phyloP scores from a whole-genome alignment of 2,329 filamentous ascomycete genomes.

The Phaeosphaeria sp. region DNA sequence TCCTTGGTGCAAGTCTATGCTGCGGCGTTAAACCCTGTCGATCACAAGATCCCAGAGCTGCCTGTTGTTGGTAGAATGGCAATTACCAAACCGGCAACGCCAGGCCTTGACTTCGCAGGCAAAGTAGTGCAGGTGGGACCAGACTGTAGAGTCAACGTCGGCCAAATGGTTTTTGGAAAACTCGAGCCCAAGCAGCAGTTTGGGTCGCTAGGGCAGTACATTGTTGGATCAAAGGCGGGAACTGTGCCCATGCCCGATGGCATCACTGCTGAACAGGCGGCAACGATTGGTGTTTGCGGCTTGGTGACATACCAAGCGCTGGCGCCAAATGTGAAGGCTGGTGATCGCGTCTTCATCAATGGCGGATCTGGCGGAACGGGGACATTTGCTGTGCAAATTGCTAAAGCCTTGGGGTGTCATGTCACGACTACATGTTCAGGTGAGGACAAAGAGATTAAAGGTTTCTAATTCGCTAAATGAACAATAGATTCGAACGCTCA shows the following conservation, averaged over 20 bases:
- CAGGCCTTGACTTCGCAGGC: constrained; percentile 29
- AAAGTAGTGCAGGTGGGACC: constrained; percentile 12
- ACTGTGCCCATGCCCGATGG: constrained; percentile 23
- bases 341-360: constrained; percentile 65
- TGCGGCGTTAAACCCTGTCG: constrained; percentile 31
- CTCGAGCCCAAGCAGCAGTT: constrained; percentile 30
- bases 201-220: constrained; percentile 27
- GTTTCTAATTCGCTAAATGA: not conserved
- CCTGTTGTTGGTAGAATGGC: constrained; percentile 22
- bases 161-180: constrained; percentile 30
- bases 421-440: constrained; percentile 65
- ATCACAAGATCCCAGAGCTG: constrained; percentile 29
- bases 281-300: constrained; percentile 27
- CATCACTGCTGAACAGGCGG: constrained; percentile 17
- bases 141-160: constrained; percentile 11
- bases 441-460: not conserved
- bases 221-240: constrained; percentile 23
- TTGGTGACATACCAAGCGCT: constrained; percentile 30
- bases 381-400: constrained; percentile 66
- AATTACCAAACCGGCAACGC: constrained; percentile 30
- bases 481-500: constrained; percentile 57
- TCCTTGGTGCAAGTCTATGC: constrained; percentile 21
- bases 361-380: constrained; percentile 68
- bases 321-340: constrained; percentile 28
- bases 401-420: constrained; percentile 63